phyloP scores from a whole-genome alignment of 441 rosid species.

The Jatropha podagrica region DNA sequence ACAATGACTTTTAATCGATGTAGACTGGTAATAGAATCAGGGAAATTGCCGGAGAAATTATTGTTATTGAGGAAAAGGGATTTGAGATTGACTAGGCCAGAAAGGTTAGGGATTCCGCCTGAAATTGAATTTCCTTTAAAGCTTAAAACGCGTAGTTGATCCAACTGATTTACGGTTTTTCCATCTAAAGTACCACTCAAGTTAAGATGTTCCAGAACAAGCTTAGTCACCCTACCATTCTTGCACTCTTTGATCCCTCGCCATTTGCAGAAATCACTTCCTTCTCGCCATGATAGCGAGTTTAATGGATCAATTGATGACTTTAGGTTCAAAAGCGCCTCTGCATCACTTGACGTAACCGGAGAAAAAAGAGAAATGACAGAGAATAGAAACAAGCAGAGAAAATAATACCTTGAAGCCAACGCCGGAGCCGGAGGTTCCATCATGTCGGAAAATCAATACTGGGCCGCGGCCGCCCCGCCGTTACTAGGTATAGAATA shows the following conservation, averaged over 20 bases:
- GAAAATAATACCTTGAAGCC: constrained; percentile 35
- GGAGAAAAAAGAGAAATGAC: constrained; percentile 37
- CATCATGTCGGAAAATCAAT: constrained; percentile 18
- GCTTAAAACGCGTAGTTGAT: constrained; percentile 80
- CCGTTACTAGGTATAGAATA: neutral
- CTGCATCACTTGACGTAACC: constrained; percentile 60
- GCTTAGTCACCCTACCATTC: constrained; percentile 74
- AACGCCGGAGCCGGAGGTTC: constrained; percentile 6
- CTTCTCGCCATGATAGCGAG: constrained; percentile 56
- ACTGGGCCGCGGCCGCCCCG: neutral
- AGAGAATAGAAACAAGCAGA: constrained; percentile 28
- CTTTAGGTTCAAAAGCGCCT: constrained; percentile 63
- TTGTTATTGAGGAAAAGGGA: constrained; percentile 63
- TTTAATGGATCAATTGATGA: constrained; percentile 62
- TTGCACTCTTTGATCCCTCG: constrained; percentile 68
- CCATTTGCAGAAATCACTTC: constrained; percentile 71
- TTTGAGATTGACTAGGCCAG: constrained; percentile 67
- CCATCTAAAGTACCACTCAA: constrained; percentile 56
- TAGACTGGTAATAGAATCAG: constrained; percentile 51
- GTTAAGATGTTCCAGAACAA: constrained; percentile 67
- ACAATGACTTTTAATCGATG: constrained; percentile 68
- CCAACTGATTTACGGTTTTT: constrained; percentile 50
- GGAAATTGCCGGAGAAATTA: constrained; percentile 69
- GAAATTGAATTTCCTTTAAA: constrained; percentile 78
- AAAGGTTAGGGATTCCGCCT: constrained; percentile 65